Base-by-base conservation (phyloP, 2,329 filamentous ascomycete species). In the Aspergillus ruber region DNA sequence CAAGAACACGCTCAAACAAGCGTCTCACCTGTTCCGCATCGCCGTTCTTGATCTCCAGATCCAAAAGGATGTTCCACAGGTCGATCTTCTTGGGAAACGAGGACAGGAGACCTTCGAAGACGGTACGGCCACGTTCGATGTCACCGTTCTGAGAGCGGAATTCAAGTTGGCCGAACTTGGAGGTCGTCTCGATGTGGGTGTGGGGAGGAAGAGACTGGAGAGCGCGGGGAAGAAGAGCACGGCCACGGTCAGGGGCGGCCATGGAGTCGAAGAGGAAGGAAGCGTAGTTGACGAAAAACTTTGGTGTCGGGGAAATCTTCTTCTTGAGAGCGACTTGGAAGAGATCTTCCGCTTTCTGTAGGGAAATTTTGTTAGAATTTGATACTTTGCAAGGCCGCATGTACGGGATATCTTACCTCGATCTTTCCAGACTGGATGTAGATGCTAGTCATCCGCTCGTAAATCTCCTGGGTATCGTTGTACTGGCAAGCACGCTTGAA, bases 401-500 rank as follows among this genome's bases (percentile, higher is more conserved):
- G 7, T 35, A 43, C 9, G 12, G 18, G 43, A 10, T 10, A n/a
- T 12, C 83, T 76, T 83, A 90, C 88, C 68, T 85, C 81, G 60
- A 84, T 77, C 74, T 94, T 95, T 60, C 84, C 84, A 23, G 90
- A 90, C 64, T 93, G 87, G 58, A 97, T 95, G 73, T 94, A 96
- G 66, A 96, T 96, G 70, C 88, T 95, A 49, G 88, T 86, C 62
- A 97, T 78, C 53, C 88, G 84, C 70, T 95, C 86, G 67, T 95
- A 85, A 53, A 97, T 85, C 62, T 95, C 88, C 56, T 91, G 85
- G 44, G 87, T 80, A 63, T 97, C 90, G 65, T 96, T 96, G 73
- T 94, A 90, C 70, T 94, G 86, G 67, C 89, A 95, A 1, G 93
- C 91, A 46, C 88, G 83, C 74, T 88, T 90, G 76, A 98, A 97